These are phyloP conservation scores for Saussurea involucrata DNA, from an alignment of 129 eudicot species.

Conservation along the genomic window DNA sequence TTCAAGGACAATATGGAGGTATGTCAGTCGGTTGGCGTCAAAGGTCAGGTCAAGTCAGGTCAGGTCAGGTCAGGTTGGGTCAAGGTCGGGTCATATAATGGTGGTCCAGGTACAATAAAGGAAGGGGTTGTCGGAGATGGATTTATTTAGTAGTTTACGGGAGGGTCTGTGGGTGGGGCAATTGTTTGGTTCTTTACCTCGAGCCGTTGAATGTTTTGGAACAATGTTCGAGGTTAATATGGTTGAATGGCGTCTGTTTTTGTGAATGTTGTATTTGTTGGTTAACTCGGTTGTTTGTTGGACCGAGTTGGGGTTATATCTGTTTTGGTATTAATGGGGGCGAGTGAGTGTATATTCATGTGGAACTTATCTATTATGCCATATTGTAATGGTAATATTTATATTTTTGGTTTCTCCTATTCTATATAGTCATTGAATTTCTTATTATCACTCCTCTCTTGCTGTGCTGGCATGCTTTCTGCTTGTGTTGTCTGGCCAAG, in stretches of 20 bases:
- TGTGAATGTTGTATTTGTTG: not conserved
- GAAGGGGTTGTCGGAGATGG: slow-evolving; percentile 26
- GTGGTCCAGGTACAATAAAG: slow-evolving; percentile 43
- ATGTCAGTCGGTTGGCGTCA: slow-evolving; percentile 28
- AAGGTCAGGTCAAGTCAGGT: slow-evolving; percentile 46
- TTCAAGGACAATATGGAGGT: slow-evolving; percentile 10
- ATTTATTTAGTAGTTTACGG: not conserved
- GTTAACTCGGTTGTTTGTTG: not conserved
- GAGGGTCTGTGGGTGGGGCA: slow-evolving; percentile 17
- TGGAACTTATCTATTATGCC: slow-evolving; percentile 15
- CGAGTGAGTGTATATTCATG: slow-evolving; percentile 20
- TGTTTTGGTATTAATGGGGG: slow-evolving; percentile 17
- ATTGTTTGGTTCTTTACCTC: slow-evolving; percentile 37
- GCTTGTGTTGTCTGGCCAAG: not conserved
- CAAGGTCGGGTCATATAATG: slow-evolving; percentile 28
- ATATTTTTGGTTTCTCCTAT: not conserved
- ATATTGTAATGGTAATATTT: slow-evolving; percentile 13
- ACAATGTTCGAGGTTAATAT: slow-evolving; percentile 29
- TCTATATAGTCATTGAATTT: not conserved
- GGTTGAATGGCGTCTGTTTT: not conserved
- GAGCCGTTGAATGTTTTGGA: slow-evolving; percentile 37
- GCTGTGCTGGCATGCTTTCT: too few relatives aligned
- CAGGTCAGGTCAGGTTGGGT: slow-evolving; percentile 41
- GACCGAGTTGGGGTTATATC: not conserved
- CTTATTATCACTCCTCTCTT: too few relatives aligned